These are phyloP conservation scores for Suillus plorans DNA, from an alignment of 768 basidiomycete species.

Conservation along the genomic window DNA sequence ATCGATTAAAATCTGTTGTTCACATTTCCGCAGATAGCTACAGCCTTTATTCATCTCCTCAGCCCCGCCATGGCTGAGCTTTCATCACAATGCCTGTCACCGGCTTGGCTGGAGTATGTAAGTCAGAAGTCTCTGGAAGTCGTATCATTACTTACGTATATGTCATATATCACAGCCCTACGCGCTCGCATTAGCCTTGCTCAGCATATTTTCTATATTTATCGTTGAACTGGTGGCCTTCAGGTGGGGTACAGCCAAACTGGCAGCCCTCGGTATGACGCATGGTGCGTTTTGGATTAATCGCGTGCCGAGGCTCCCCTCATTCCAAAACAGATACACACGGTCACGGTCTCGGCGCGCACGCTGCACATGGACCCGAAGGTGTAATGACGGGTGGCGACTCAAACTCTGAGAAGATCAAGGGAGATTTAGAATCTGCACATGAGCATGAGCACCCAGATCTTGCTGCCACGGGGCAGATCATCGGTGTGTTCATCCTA, in stretches of 20 bases:
- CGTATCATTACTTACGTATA: neutral
- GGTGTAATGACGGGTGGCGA: conserved; percentile 14
- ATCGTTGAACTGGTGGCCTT: conserved; percentile 84
- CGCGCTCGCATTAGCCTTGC: conserved; percentile 75
- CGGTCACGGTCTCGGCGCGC: conserved; percentile 58
- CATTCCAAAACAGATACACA: conserved; percentile 51
- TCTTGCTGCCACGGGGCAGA: conserved; percentile 59
- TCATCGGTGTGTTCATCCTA: conserved; percentile 86
- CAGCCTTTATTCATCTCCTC: conserved; percentile 85
- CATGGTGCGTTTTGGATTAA: conserved; percentile 45
- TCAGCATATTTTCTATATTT: conserved; percentile 83
- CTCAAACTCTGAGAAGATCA: conserved; percentile 17
- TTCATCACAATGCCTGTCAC: conserved; percentile 62
- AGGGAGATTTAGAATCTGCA: conserved; percentile 30
- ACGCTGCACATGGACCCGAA: conserved; percentile 74
- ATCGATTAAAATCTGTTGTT: neutral
- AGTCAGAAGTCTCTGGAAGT: conserved; percentile 22
- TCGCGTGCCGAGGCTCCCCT: neutral
- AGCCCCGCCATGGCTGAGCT: conserved; percentile 74
- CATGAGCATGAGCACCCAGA: conserved; percentile 23
- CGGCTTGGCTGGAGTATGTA: conserved; percentile 76
- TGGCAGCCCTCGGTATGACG: conserved; percentile 60
- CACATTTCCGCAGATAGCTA: conserved; percentile 63
- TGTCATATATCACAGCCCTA: conserved; percentile 56
- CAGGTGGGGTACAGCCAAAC: conserved; percentile 77